phyloP scores from a whole-genome alignment of 371 early-diverging fungal species.

The Mortierella sp. region DNA sequence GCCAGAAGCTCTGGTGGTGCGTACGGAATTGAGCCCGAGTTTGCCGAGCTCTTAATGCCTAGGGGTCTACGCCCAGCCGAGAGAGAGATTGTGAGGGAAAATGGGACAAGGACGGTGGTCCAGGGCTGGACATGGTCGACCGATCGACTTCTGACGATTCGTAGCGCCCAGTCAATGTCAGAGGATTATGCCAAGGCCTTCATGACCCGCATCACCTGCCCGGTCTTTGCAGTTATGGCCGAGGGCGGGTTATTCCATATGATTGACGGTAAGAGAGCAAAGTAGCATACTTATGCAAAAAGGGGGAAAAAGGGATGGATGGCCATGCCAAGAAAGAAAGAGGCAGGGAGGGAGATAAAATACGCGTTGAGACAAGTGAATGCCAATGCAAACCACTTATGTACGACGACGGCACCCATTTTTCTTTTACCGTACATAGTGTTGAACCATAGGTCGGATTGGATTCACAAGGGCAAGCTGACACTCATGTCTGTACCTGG shows the following conservation, averaged over 20 bases:
- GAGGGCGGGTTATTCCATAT: conserved; percentile 19
- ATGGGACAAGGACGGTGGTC: background rate
- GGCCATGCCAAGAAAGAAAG: too few relatives aligned
- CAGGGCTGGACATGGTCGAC: conserved; percentile 54
- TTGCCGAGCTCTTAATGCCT: conserved; percentile 21
- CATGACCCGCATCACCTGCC: conserved; percentile 41
- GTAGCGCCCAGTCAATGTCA: conserved; percentile 36
- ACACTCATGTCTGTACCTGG: conserved; percentile 26
- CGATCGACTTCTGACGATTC: conserved; percentile 38
- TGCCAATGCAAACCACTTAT: background rate
- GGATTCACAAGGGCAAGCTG: conserved; percentile 22
- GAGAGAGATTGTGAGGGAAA: conserved; percentile 10
- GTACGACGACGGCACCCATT: background rate
- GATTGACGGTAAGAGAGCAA: conserved; percentile 15
- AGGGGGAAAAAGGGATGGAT: background rate
- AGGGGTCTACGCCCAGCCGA: conserved; percentile 29
- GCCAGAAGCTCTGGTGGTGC: conserved; percentile 37
- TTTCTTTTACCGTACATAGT: background rate
- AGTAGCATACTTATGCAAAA: background rate
- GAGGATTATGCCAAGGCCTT: conserved; percentile 37
- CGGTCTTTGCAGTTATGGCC: conserved; percentile 33
- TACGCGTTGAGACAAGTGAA: background rate
- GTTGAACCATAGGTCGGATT: background rate
- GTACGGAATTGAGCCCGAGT: conserved; percentile 31
- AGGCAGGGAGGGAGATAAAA: background rate